Percentiles rank a stretch among this genome's conserved stretches.
These are phyloP conservation scores for Leucosporidium yakuticum DNA, from an alignment of 768 basidiomycete genomes.

Conservation along the genomic window DNA sequence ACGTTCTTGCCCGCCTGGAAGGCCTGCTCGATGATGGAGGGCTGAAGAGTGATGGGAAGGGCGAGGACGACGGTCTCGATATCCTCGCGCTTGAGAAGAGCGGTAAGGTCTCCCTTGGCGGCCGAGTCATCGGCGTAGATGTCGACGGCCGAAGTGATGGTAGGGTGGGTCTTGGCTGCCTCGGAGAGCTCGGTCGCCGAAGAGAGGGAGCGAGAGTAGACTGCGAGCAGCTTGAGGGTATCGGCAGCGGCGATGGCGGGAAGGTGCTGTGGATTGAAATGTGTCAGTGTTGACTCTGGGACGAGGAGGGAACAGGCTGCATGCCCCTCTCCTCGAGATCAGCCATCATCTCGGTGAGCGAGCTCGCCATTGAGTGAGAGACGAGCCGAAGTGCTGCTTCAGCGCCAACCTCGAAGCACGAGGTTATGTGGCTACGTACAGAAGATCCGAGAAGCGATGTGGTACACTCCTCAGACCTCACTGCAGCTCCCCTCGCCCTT, in stretches of 20 bases:
- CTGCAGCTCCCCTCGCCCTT: too few relatives aligned
- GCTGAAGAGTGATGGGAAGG: constrained; percentile 71
- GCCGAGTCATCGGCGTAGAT: constrained; percentile 50
- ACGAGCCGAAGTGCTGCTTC: too few relatives aligned
- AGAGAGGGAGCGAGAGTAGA: constrained; percentile 72
- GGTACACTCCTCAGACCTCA: neutral
- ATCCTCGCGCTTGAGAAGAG: constrained; percentile 61
- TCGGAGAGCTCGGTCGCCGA: constrained; percentile 55
- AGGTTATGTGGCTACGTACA: too few relatives aligned
- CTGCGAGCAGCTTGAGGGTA: constrained; percentile 55
- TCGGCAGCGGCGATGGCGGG: constrained; percentile 58
- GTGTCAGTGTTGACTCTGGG: neutral
- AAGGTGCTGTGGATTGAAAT: constrained; percentile 56
- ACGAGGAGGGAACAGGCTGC: neutral
- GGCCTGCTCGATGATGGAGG: constrained; percentile 56
- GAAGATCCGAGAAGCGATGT: constrained; percentile 33
- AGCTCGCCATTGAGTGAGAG: neutral
- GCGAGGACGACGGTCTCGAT: constrained; percentile 67
- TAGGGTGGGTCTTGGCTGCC: constrained; percentile 44
- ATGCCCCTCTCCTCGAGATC: neutral
- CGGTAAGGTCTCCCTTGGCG: constrained; percentile 49
- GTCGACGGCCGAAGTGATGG: constrained; percentile 50
- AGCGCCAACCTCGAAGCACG: too few relatives aligned
- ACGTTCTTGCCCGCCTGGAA: constrained; percentile 72
- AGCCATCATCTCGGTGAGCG: neutral